Base-by-base conservation (phyloP, 352 stramenopile genomes). In the Globisporangium spinosum region DNA sequence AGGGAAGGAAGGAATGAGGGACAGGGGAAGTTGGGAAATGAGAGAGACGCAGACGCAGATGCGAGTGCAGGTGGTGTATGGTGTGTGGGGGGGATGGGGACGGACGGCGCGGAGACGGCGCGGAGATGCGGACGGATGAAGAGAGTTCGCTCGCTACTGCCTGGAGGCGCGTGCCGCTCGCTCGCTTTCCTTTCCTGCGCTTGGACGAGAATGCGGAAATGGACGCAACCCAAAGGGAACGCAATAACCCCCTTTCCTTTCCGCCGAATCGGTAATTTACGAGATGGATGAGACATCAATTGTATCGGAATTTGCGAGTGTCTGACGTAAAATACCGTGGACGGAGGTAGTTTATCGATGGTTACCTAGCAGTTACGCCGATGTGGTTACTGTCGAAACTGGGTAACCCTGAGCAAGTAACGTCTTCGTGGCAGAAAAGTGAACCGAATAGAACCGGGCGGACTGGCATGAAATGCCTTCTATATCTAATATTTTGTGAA, bases 381-480 rank as follows among this genome's bases (percentile, higher is more conserved):
- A 2, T 5, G 3, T 15, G 3, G 54, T 59, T 59, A 40, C 54
- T n/a, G 40, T 49, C 40, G 40, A 49, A n/a, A n/a, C 15, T 49
- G 40, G 40, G 40, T 49, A 49, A 49, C 40, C 40, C 15, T 49
- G 15, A 49, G 40, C 55, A 20, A 61, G 27, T 61, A 61, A 20
- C 29, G 29, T 34, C n/a, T 20, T 32, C 55, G 56, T 49, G 40
- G 23, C 29, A 25, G 29, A n/a, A 43, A 22, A 62, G 35, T 53
- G 58, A 64, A 64, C 58, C 38, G 58, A 64, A 29, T 64, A 29
- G 35, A 64, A 64, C 35, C 38, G 22, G 6, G 22, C 58, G 29
- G 55, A 61, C 55, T 47, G 17, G 20, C 20, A 20, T 45, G 13
- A 25, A 3, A 8, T 3, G 4, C 22, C 58, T 64, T 0, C 23